Evolutionary conservation across 345 rosid species (phyloP), one percentile per base, ranked within the genome.

Genomic region (Moricandia arvensis): DNA sequence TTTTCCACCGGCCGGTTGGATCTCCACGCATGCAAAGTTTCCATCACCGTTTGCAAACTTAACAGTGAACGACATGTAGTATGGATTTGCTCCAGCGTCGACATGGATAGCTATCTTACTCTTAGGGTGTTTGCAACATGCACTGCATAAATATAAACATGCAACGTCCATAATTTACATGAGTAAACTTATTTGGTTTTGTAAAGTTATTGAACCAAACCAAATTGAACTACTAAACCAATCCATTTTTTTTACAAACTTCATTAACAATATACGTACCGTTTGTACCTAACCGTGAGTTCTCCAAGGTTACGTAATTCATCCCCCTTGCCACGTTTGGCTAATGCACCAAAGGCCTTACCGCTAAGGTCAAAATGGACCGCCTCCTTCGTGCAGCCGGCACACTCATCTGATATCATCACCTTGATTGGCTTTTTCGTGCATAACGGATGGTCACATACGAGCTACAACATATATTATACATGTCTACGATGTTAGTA

Each of bases 351-450:
- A 57, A 91, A 86, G 24, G 97, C 83, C 27, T 85, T 81, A 24
- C 98, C 96, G 4, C 96, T 89, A 18, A 90, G 66, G 68, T 91
- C 91, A 18, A 94, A 94, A 82, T 90, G 97, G 59, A 70, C 82
- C 0, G 87, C 51, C 16, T 84, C 85, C 0, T 87, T 65, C 4
- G 77, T 69, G 33, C 96, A 87, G 1, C 88, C 90, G 0, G 96
- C 82, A 74, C 95, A 94, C 34, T 82, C 84, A 51, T 94, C 97
- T 0, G 91, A 82, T 68, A 94, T 84, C 7, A 85, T 85, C 1
- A 91, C 89, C 0, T 80, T 87, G 43, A 86, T 87, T 3, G 93
- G 90, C 1, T 84, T 85, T 1, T 73, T 64, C 3, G 83, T 84
- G 83, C 98, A 94, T 45, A 87, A 82, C 8, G 87, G 90, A 91